A percentile compares a stretch with the other conserved stretches of the same genome.
phyloP scores from a whole-genome alignment of 176 grass and related monocot genomes.

The Oryza punctata region DNA sequence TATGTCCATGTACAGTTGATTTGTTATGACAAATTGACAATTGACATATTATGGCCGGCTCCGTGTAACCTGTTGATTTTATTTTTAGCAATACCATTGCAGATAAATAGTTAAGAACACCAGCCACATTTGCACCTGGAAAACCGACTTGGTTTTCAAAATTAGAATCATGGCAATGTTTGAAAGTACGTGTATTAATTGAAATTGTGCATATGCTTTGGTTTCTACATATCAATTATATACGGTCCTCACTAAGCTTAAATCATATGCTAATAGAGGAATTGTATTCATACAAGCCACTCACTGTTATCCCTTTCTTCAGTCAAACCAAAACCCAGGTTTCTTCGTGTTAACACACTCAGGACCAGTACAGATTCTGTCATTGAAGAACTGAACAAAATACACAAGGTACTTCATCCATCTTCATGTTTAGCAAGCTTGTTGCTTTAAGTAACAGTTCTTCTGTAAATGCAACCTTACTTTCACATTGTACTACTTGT shows the following conservation, averaged over 20 bases:
- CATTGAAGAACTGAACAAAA: conserved; percentile 69
- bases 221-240: neutral
- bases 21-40: conserved; percentile 3
- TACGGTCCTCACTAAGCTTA: conserved; percentile 1
- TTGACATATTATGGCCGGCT: neutral
- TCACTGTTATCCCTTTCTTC: conserved; percentile 44
- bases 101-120: conserved; percentile 4
- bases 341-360: conserved; percentile 82
- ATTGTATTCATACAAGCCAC: conserved; percentile 11
- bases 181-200: neutral
- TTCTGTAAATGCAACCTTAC: conserved; percentile 17
- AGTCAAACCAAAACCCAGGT: conserved; percentile 75
- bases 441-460: conserved; percentile 10
- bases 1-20: neutral
- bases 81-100: neutral
- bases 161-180: neutral
- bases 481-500: conserved; percentile 1
- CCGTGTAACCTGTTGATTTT: neutral
- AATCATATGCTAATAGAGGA: neutral
- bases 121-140: neutral
- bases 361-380: conserved; percentile 69
- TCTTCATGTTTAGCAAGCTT: conserved; percentile 14
- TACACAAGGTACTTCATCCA: conserved; percentile 48
- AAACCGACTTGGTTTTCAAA: neutral
- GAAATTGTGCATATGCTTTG: neutral